Conservation (phyloP, 108 stramenopile genomes). For the Fragilaria crotonensis region DNA sequence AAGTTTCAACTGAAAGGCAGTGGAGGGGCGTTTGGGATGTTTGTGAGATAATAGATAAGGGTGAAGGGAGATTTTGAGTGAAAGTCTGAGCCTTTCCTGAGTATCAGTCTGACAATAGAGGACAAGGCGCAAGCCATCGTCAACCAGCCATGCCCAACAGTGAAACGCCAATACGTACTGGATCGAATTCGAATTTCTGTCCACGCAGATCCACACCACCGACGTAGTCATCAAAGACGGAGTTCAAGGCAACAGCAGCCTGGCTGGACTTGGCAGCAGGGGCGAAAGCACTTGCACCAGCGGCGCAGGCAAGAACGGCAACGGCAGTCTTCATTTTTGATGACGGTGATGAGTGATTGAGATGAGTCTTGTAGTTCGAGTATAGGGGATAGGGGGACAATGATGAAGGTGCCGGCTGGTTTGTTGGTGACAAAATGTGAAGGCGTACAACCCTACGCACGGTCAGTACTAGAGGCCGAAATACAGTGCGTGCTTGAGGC, state of each 20-base stretch:
- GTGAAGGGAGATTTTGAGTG: background rate
- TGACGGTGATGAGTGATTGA: no score
- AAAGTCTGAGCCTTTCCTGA: background rate
- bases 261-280: conserved; percentile 22
- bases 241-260: conserved; percentile 30
- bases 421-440: no score
- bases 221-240: conserved; percentile 34
- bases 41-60: background rate
- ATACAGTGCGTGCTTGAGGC: no score
- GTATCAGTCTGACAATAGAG: background rate
- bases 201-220: conserved; percentile 44
- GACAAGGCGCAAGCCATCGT: no score
- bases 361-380: no score
- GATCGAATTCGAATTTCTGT: conserved; percentile 56
- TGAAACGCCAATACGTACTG: conserved; percentile 6
- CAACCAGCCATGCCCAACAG: conserved; percentile 5
- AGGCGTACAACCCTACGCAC: no score
- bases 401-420: no score
- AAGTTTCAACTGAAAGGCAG: conserved; percentile 33
- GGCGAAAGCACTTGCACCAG: conserved; percentile 52
- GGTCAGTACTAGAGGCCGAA: no score
- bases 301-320: conserved; percentile 52
- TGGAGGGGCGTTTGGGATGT: no score
- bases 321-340: conserved; percentile 53
- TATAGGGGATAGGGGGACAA: no score